Evolutionary conservation across 176 grass and related monocot genomes (phyloP).

Genomic region (Thalia dealbata): DNA sequence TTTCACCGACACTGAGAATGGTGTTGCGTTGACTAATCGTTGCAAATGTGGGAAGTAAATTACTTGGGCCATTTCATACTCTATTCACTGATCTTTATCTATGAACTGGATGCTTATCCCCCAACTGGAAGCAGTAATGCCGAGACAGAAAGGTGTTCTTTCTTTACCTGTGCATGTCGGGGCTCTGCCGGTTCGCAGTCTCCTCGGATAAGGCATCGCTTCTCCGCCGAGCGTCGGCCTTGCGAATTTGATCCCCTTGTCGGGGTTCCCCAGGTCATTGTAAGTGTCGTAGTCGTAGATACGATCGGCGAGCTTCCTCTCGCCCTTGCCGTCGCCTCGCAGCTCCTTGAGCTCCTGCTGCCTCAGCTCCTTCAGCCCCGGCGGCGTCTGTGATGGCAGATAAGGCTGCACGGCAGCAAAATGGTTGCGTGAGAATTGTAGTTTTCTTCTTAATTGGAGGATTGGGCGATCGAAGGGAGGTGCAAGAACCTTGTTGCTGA

Average conservation of each 20-base stretch:
- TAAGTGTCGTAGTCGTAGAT: slow-evolving; percentile 70
- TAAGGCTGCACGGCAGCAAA: slow-evolving; percentile 32
- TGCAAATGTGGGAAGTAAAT: neutral
- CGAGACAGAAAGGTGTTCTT: neutral
- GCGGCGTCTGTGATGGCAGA: slow-evolving; percentile 69
- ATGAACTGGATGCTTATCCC: neutral
- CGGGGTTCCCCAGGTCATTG: slow-evolving; percentile 77
- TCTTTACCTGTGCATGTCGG: slow-evolving; percentile 44
- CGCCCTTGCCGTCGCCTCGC: slow-evolving; percentile 43
- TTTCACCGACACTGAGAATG: neutral
- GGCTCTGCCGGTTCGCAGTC: slow-evolving; percentile 53
- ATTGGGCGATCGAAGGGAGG: neutral
- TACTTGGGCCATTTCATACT: too few relatives aligned
- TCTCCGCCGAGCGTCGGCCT: slow-evolving; percentile 59
- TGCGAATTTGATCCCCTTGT: slow-evolving; percentile 50
- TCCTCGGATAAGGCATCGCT: slow-evolving; percentile 63
- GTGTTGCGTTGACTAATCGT: neutral
- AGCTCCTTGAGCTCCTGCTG: slow-evolving; percentile 43
- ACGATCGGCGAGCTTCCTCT: slow-evolving; percentile 44
- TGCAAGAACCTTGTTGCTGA: slow-evolving; percentile 43
- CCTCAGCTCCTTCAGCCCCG: slow-evolving; percentile 51
- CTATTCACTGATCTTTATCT: neutral
- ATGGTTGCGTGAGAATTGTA: too few relatives aligned
- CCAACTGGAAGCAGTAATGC: neutral
- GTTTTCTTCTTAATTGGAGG: too few relatives aligned